Percentiles rank a stretch among this genome's conserved stretches.
Conservation (phyloP, 1,284 basidiomycete genomes). For the Caloboletus firmus region DNA sequence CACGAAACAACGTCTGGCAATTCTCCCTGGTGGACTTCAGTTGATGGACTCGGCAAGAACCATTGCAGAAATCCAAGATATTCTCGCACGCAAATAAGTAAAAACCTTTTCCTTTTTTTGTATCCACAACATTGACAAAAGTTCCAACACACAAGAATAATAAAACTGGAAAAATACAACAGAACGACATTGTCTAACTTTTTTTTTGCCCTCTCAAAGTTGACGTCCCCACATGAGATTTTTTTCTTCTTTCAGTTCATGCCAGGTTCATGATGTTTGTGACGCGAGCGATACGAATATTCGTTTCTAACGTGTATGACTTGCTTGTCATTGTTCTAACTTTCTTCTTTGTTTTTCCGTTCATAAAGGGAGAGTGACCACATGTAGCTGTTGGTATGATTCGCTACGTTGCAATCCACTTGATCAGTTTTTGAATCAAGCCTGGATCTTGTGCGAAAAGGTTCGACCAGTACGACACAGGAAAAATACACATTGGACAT, state of each 20-base stretch:
- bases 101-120: neutral
- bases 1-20: slow-evolving; percentile 72
- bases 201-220: neutral
- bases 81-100: slow-evolving; percentile 59
- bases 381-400: slow-evolving; percentile 30
- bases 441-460: neutral
- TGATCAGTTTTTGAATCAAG: neutral
- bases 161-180: slow-evolving; percentile 4
- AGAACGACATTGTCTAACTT: slow-evolving; percentile 7
- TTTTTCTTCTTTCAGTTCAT: slow-evolving; percentile 15
- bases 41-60: slow-evolving; percentile 64
- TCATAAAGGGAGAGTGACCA: slow-evolving; percentile 9
- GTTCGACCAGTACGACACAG: neutral
- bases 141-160: neutral
- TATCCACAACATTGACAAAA: slow-evolving; percentile 2
- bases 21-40: slow-evolving; percentile 68
- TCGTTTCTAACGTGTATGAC: slow-evolving; percentile 9
- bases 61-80: slow-evolving; percentile 72
- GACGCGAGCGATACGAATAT: slow-evolving; percentile 16
- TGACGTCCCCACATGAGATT: neutral
- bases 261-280: slow-evolving; percentile 31
- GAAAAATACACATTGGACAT: no score
- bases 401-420: slow-evolving; percentile 21
- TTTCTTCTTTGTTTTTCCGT: neutral
- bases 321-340: slow-evolving; percentile 15